Percentiles rank a stretch among this genome's conserved stretches.
These are phyloP conservation scores for Anthoceros angustus DNA, from an alignment of 225 moss, liverwort and hornwort species.

Conservation along the genomic window DNA sequence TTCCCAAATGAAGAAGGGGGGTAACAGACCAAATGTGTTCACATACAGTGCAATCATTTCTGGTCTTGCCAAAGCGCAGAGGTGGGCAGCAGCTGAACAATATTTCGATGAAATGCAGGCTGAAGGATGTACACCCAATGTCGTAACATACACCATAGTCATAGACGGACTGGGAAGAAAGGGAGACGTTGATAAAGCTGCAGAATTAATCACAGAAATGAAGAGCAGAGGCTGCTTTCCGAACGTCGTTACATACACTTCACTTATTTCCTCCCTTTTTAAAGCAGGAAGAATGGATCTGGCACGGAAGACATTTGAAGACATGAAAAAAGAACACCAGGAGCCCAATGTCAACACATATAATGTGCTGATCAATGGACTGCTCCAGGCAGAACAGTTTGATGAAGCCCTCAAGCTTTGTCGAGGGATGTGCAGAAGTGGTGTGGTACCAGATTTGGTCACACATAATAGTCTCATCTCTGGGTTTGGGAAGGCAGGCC, in stretches of 20 bases:
- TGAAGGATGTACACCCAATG: neutral
- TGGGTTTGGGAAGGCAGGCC: constrained; percentile 1
- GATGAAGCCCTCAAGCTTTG: neutral
- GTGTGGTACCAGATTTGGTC: neutral
- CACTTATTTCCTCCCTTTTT: neutral
- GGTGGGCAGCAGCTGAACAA: neutral
- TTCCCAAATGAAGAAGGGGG: neutral
- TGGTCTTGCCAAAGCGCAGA: neutral
- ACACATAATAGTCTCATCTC: neutral
- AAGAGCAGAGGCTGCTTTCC: constrained; percentile 1
- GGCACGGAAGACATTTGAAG: neutral
- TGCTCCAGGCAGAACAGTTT: neutral
- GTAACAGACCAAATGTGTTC: neutral
- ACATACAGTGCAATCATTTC: neutral
- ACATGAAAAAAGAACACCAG: neutral
- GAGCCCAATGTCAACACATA: neutral
- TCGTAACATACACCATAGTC: neutral
- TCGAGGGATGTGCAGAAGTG: neutral
- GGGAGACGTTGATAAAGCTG: neutral
- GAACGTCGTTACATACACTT: neutral
- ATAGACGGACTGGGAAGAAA: neutral
- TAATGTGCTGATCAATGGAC: neutral
- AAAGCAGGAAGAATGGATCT: constrained; percentile 1
- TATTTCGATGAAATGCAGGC: neutral
- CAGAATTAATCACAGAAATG: neutral